Conservation (phyloP, 208 protist species). For the Blechomonas ayalai region DNA sequence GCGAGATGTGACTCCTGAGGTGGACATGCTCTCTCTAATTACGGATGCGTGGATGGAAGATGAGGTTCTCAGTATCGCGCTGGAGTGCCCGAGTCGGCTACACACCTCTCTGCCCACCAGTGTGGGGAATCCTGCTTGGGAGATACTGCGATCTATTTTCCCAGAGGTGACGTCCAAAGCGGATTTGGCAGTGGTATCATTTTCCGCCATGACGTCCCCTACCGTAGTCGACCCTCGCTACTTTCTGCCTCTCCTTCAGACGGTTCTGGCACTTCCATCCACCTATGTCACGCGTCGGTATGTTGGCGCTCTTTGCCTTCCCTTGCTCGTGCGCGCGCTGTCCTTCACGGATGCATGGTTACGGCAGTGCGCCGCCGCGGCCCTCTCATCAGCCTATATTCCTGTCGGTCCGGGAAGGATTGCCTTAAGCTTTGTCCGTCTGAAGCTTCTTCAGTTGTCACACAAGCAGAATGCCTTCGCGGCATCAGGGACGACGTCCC, state of each 20-base stretch:
- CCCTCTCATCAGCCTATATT: constrained; percentile 37
- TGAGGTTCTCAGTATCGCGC: constrained; percentile 37
- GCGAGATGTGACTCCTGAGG: constrained; percentile 48
- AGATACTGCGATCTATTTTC: constrained; percentile 60
- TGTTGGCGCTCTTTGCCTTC: constrained; percentile 37
- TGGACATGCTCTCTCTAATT: constrained; percentile 73
- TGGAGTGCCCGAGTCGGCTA: constrained; percentile 62
- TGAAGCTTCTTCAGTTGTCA: constrained; percentile 58
- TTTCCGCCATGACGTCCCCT: constrained; percentile 17
- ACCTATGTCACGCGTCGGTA: constrained; percentile 22
- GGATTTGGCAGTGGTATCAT: constrained; percentile 36
- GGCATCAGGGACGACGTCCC: not conserved
- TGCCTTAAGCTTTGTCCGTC: constrained; percentile 56
- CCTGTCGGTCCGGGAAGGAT: constrained; percentile 46
- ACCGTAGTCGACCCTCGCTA: constrained; percentile 71
- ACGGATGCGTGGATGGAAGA: constrained; percentile 70
- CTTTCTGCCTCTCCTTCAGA: constrained; percentile 74
- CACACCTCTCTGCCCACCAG: constrained; percentile 53
- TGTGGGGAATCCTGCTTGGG: constrained; percentile 9
- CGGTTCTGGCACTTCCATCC: constrained; percentile 42
- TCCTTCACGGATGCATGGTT: constrained; percentile 50
- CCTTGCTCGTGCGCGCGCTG: constrained; percentile 59
- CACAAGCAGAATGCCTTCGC: constrained; percentile 11
- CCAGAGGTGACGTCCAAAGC: constrained; percentile 41
- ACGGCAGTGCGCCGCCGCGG: constrained; percentile 35